phyloP scores from a whole-genome alignment of 192 early-diverging fungal genomes.

The Entomortierella lignicola region DNA sequence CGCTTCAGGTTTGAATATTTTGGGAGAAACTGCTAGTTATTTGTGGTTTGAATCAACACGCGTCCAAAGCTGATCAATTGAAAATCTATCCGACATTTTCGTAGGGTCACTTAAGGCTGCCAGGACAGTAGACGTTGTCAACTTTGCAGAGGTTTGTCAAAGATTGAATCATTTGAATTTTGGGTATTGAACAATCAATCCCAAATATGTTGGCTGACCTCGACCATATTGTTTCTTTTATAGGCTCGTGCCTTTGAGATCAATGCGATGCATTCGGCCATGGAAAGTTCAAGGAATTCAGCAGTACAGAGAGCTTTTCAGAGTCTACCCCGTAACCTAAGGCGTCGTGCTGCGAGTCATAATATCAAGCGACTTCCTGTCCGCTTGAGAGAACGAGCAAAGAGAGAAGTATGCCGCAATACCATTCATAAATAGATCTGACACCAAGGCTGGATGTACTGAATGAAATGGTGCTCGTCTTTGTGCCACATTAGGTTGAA shows the following conservation, averaged over 20 bases:
- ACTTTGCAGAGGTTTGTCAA: conserved; percentile 65
- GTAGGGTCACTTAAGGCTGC: conserved; percentile 26
- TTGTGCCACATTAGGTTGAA: conserved; percentile 23
- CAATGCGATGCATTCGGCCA: conserved; percentile 81
- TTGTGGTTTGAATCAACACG: background rate
- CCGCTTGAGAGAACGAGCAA: conserved; percentile 80
- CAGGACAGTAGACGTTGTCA: conserved; percentile 64
- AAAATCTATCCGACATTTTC: background rate
- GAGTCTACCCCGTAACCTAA: conserved; percentile 88
- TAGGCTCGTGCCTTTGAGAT: conserved; percentile 89
- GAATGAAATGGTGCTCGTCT: background rate
- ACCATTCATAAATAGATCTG: too few relatives aligned
- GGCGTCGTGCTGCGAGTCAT: conserved; percentile 94
- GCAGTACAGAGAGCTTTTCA: conserved; percentile 76
- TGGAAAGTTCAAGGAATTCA: conserved; percentile 72
- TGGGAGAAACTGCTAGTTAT: background rate
- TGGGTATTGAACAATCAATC: background rate
- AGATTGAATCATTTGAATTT: background rate
- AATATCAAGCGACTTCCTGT: conserved; percentile 94
- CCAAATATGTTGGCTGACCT: background rate
- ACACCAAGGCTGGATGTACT: background rate
- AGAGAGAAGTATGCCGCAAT: conserved; percentile 64
- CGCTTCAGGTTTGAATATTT: background rate
- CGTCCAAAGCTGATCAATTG: background rate
- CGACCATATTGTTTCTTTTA: background rate